Evolutionary conservation across 1,284 basidiomycete species (phyloP).

Genomic region (Salmacisia buchloeana): DNA sequence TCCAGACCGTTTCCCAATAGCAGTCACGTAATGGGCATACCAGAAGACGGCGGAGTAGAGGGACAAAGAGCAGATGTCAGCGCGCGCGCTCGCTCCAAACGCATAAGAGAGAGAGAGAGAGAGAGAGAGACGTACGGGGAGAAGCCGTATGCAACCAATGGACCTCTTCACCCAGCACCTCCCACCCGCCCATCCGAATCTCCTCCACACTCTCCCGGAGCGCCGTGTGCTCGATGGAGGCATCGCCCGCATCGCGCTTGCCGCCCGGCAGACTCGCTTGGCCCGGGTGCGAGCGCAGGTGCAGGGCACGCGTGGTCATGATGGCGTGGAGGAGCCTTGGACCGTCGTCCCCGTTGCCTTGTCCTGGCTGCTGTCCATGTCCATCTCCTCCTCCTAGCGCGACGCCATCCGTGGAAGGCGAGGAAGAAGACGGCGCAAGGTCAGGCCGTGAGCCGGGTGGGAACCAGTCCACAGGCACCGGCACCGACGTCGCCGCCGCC

Average conservation of each 20-base stretch:
- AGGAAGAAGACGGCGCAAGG: neutral
- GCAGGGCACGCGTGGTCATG: constrained; percentile 29
- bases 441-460: neutral
- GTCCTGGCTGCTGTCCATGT: neutral
- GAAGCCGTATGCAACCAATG: constrained; percentile 22
- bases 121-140: constrained; percentile 14
- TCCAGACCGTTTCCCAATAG: too few relatives aligned
- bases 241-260: constrained; percentile 22
- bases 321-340: constrained; percentile 16
- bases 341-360: neutral
- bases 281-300: constrained; percentile 30
- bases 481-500: neutral
- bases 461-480: neutral
- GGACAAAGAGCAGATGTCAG: too few relatives aligned
- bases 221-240: constrained; percentile 19
- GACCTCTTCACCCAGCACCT: constrained; percentile 7
- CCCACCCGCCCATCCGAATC: constrained; percentile 14
- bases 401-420: neutral
- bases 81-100: too few relatives aligned
- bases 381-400: too few relatives aligned
- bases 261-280: constrained; percentile 33
- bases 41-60: too few relatives aligned
- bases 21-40: too few relatives aligned
- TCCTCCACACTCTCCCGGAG: constrained; percentile 30
- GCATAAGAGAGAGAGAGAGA: neutral